These are phyloP conservation scores for Helicosporidium sp. DNA, from an alignment of 139 green algal species.

Conservation along the genomic window DNA sequence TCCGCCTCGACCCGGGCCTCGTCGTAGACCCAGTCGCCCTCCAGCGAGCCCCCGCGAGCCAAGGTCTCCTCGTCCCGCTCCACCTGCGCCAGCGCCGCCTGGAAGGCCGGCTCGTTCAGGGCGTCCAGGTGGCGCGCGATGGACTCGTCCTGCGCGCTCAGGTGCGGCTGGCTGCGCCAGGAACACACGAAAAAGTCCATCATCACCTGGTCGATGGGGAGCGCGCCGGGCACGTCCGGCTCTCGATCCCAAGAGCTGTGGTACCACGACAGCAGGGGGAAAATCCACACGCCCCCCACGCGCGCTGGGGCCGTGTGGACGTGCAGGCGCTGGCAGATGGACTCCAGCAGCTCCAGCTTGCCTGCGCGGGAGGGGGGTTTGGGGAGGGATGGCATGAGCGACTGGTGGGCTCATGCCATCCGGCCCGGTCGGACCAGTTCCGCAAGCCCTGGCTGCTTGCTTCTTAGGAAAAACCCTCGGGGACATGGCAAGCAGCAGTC, in stretches of 20 bases:
- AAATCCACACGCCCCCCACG: constrained; percentile 28
- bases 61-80: constrained; percentile 2
- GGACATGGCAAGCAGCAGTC: too few relatives aligned
- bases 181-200: constrained; percentile 27
- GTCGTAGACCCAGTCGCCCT: not conserved
- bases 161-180: constrained; percentile 10
- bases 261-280: constrained; percentile 32
- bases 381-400: too few relatives aligned
- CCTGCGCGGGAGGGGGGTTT: too few relatives aligned
- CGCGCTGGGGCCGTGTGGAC: constrained; percentile 25
- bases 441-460: too few relatives aligned
- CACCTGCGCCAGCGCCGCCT: constrained; percentile 3
- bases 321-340: constrained; percentile 26
- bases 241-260: constrained; percentile 23
- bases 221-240: constrained; percentile 22
- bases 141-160: constrained; percentile 10
- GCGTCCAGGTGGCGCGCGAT: constrained; percentile 26
- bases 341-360: constrained; percentile 32
- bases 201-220: constrained; percentile 24
- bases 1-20: too few relatives aligned
- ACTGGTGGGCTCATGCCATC: too few relatives aligned
- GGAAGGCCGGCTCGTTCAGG: constrained; percentile 23
- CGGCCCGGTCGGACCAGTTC: too few relatives aligned
- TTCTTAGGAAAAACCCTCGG: too few relatives aligned
- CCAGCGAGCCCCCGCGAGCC: not conserved